A percentile compares a stretch with the other conserved stretches of the same genome.
Evolutionary conservation across 441 rosid species (phyloP).

Genomic region (Mallotus japonicus): DNA sequence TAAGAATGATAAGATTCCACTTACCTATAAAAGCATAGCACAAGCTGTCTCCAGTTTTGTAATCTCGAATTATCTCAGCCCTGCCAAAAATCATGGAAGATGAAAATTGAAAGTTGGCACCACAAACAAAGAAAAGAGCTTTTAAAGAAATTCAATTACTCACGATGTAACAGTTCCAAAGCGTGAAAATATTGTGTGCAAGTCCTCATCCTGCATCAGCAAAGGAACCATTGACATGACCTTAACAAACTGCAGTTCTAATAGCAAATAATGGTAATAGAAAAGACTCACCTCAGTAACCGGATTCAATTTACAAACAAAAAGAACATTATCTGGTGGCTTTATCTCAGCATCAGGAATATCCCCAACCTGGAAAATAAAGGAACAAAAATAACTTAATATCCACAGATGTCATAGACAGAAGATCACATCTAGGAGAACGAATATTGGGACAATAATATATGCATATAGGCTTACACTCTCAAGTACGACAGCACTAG

Average conservation of each 20-base stretch:
- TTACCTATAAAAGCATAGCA: conserved; percentile 95
- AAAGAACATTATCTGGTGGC: conserved; percentile 95
- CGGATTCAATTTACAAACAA: conserved; percentile 97
- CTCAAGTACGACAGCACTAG: conserved; percentile 99
- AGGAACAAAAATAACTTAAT: conserved; percentile 12
- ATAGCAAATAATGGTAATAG: conserved; percentile 9
- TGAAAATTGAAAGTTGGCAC: conserved; percentile 16
- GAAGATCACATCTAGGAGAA: conserved; percentile 13
- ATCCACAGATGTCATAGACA: not conserved
- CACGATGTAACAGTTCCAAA: conserved; percentile 89
- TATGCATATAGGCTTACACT: conserved; percentile 49
- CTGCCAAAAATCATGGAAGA: conserved; percentile 38
- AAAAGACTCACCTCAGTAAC: conserved; percentile 79
- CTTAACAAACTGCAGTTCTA: conserved; percentile 8
- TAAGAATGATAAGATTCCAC: conserved; percentile 25
- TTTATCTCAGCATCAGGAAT: conserved; percentile 95
- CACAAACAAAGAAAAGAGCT: conserved; percentile 9
- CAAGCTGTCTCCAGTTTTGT: conserved; percentile 94
- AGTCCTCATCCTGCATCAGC: conserved; percentile 85
- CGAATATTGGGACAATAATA: conserved; percentile 22
- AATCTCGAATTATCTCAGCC: conserved; percentile 94
- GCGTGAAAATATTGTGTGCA: conserved; percentile 95
- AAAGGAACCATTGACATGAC: conserved; percentile 16
- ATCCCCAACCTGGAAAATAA: conserved; percentile 76
- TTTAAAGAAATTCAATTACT: conserved; percentile 27